Evolutionary conservation across 352 stramenopile genomes (phyloP), one percentile per base, ranked within the genome.

Genomic region (Phytopythium sindhum): DNA sequence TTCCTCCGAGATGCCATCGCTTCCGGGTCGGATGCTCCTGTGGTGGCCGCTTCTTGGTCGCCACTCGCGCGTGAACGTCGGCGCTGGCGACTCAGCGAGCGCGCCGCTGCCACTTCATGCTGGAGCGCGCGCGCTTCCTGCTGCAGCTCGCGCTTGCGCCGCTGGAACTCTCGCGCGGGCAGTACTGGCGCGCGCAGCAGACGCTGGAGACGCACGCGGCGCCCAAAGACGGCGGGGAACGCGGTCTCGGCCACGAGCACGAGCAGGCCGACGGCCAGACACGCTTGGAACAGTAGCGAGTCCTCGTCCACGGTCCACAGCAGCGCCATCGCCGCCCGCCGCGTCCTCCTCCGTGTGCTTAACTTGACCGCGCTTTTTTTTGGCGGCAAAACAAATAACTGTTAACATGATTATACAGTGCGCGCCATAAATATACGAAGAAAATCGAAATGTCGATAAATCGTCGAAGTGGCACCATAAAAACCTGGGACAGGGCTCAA

Each of bases 101-200:
- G 29, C 52, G 29, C 52, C 3, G 52, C 52, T 9, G 29, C 55
- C 10, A 60, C n/a, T 0, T 60, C 55, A 12, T 17, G n/a, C 55
- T 37, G 35, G 4, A 51, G 2, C 0, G 31, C 23, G 55, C 39
- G 55, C 12, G 26, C 35, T 37, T 50, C 29, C 3, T 44, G 55
- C 35, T 50, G 12, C 7, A 60, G 37, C 15, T 11, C 55, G 37
- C 55, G 55, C 55, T 33, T 60, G 24, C 55, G 55, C 21, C 26
- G 35, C 33, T n/a, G 55, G 37, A 60, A 60, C 37, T 51, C 37
- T 35, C 37, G 55, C 33, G 35, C 4, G 9, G 55, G 33, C n/a
- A 60, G 55, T 37, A 60, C n/a, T 6, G 55, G 55, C 37, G 55
- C 55, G 23, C 33, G 55, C 35, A 48, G 37, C 55, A 29, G 39